Evolutionary conservation across 2,329 filamentous ascomycete species (phyloP), one percentile per base, ranked within the genome.

Genomic region (Tricladium varicosporioides): DNA sequence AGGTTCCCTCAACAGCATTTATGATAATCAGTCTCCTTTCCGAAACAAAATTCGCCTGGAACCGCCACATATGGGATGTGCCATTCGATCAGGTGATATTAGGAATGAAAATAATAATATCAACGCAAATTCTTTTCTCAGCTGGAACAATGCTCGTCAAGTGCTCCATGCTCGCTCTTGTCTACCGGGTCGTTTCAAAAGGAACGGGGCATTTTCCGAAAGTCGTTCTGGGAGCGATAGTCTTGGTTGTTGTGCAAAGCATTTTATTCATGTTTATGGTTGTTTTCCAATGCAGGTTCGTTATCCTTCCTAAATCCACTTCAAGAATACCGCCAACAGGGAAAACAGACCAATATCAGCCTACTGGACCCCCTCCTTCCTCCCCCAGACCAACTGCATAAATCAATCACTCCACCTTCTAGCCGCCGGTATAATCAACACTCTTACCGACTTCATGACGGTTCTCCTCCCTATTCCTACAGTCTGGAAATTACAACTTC

Each of bases 341-440:
- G 15, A 7, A 4, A n/a, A 31, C 33, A 75, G 74, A 16, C 72
- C 72, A 5, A 53, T 75, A 2, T 70, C 69, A 8, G 64, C 61
- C 2, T 73, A 71, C 60, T 76, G 74, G 74, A 70, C 67, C 1
- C 54, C 73, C 1, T 68, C 69, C 1, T 31, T 61, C 19, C 18
- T 40, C 15, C 67, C 69, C 0, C 67, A 71, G 44, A 36, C 49
- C 1, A 59, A 76, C 11, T 76, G 79, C 52, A 76, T 81, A 42
- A 66, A 80, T n/a, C 73, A 84, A 58, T 74, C 78, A 1, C 70
- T 72, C 0, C 79, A 82, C 51, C 73, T 83, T 18, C 75, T 81
- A 31, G 76, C 76, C 32, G 75, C 83, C 36, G 81, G 82, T 2
- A 78, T 80, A 18, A 75, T 84, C 59, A 85, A 86, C 69, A 84